A percentile compares a stretch with the other conserved stretches of the same genome.
These are phyloP conservation scores for Trypanosoma caninum DNA, from an alignment of 208 protist genomes.

Conservation along the genomic window DNA sequence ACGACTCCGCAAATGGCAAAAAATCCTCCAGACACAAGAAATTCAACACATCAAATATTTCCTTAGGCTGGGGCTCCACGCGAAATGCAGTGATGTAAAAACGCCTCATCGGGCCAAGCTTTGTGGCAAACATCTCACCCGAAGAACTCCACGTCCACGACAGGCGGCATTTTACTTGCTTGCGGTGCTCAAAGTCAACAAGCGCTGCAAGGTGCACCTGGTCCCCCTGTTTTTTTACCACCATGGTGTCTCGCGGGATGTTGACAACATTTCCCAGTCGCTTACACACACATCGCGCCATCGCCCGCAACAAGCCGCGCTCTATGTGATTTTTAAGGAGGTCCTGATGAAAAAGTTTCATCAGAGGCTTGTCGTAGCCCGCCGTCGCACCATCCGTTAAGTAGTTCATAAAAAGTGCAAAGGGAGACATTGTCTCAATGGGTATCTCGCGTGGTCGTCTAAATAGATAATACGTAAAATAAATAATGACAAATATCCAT, in stretches of 20 bases:
- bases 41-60: constrained; percentile 49
- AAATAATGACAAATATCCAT: constrained; percentile 12
- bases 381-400: constrained; percentile 65
- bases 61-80: constrained; percentile 38
- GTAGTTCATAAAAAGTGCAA: constrained; percentile 62
- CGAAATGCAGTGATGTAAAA: constrained; percentile 80
- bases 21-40: constrained; percentile 73
- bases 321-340: constrained; percentile 51
- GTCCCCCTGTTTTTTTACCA: constrained; percentile 41
- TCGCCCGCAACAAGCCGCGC: constrained; percentile 69
- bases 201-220: constrained; percentile 70
- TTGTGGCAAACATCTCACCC: neutral
- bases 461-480: constrained; percentile 10
- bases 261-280: constrained; percentile 43
- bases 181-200: constrained; percentile 67
- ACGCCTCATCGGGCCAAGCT: neutral
- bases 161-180: constrained; percentile 64
- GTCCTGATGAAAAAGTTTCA: constrained; percentile 71
- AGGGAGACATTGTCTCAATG: constrained; percentile 39
- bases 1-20: constrained; percentile 56
- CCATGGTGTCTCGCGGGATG: constrained; percentile 50
- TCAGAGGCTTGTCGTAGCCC: constrained; percentile 66
- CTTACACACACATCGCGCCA: constrained; percentile 66
- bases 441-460: constrained; percentile 35
- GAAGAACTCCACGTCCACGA: constrained; percentile 47